Evolutionary conservation across 2,329 filamentous ascomycete species (phyloP).

Genomic region (Neurospora sp.): DNA sequence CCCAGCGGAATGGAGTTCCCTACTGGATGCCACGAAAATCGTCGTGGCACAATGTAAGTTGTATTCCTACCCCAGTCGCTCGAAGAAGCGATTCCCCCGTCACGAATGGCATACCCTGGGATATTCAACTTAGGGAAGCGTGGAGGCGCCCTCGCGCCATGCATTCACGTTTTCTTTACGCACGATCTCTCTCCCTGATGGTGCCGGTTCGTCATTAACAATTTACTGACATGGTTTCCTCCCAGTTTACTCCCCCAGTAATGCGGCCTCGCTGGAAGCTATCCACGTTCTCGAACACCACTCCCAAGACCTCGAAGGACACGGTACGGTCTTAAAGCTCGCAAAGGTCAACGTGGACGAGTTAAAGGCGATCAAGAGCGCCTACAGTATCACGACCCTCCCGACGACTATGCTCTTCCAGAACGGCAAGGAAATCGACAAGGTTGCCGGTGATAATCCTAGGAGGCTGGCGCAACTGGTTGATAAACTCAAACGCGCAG

Average conservation of each 20-base stretch:
- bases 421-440: slow-evolving; percentile 55
- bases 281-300: slow-evolving; percentile 75
- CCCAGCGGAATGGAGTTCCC: slow-evolving; percentile 51
- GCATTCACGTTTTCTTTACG: background rate
- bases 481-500: slow-evolving; percentile 59
- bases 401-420: slow-evolving; percentile 91
- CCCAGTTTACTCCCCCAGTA: slow-evolving; percentile 81
- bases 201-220: slow-evolving; percentile 1
- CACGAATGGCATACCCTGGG: background rate
- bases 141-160: background rate
- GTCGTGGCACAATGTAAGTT: slow-evolving; percentile 83
- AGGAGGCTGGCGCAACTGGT: slow-evolving; percentile 60
- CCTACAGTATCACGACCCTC: slow-evolving; percentile 65
- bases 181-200: background rate
- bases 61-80: slow-evolving; percentile 16
- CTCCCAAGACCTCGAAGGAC: slow-evolving; percentile 53
- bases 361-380: slow-evolving; percentile 61
- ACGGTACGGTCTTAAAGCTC: slow-evolving; percentile 66
- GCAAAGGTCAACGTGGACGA: slow-evolving; percentile 77
- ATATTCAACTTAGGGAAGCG: background rate
- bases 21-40: slow-evolving; percentile 63
- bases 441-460: slow-evolving; percentile 65
- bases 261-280: slow-evolving; percentile 72
- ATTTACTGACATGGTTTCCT: background rate
- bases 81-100: slow-evolving; percentile 13